Evolutionary conservation across 257 asterid species (phyloP), one percentile per base, ranked within the genome.

Genomic region (Solanum ahanhuiri): DNA sequence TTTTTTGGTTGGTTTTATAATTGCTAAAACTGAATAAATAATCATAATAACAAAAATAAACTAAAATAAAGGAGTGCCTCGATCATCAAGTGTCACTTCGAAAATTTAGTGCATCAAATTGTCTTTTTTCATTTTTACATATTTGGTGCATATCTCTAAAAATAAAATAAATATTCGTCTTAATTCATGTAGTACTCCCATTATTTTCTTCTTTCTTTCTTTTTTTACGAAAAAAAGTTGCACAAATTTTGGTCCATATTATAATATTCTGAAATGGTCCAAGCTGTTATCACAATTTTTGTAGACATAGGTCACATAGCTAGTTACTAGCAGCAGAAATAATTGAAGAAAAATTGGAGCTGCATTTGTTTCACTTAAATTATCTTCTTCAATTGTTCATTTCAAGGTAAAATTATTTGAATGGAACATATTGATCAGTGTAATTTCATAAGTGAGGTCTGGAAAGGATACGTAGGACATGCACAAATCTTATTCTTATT

Each of bases 391-490:
- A 5, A 37, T 35, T 22, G 18, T 35, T 73, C 82, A 73, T 22
- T 22, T 35, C 54, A 73, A 73, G 82, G 28, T 73, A 45, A 72
- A 35, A 22, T 10, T 34, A 18, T 72, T 34, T 10, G 2, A 20
- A 34, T 71, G 3, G 8, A 58, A 8, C 12, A 8, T 58, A 20
- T 58, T 4, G 12, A 58, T 58, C 9, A 17, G 7, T 60, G 0
- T 8, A 58, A 10, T n/a, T n/a, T 1, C 0, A 60, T 2, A n/a
- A 22, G 1, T n/a, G 15, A 60, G 4, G 4, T 54, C 0, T 54
- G 0, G 0, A 1, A 54, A 17, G 0, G 0, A 1, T 54, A 51
- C 1, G 1, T 17, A 54, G 1, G 0, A 2, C 0, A 0, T 54
- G 4, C 0, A 0, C 0, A 54, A 17, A 54, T 54, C 0, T 0